phyloP scores from a whole-genome alignment of 2,329 filamentous ascomycete species.

The Aspergillus tanneri region DNA sequence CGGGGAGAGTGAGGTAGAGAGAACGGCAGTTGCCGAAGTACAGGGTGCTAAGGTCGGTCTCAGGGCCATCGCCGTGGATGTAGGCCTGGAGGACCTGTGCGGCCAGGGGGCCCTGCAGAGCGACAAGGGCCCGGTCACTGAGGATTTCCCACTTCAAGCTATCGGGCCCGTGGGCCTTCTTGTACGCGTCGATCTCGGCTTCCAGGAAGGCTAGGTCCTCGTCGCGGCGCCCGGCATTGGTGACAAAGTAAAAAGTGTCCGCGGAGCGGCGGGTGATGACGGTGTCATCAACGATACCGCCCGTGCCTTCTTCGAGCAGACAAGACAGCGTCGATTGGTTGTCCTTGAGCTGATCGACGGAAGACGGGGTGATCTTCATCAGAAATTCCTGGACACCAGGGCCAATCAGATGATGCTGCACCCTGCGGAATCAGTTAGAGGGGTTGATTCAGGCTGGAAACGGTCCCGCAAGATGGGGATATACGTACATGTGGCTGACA shows the following conservation, averaged over 20 bases:
- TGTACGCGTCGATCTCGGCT: conserved; percentile 64
- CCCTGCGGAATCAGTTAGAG: conserved; percentile 42
- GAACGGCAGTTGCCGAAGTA: conserved; percentile 78
- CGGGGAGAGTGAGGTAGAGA: conserved; percentile 61
- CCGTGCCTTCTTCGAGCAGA: conserved; percentile 73
- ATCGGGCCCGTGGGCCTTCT: conserved; percentile 51
- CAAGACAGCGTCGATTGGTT: conserved; percentile 81
- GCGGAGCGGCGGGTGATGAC: conserved; percentile 78
- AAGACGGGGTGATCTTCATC: conserved; percentile 77
- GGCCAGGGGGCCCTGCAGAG: conserved; percentile 82
- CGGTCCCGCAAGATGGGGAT: neutral
- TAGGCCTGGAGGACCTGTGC: conserved; percentile 66
- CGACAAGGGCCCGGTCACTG: conserved; percentile 73
- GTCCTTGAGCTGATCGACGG: conserved; percentile 61
- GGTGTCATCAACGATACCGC: conserved; percentile 93
- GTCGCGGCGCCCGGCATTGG: conserved; percentile 86
- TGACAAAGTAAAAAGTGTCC: conserved; percentile 85
- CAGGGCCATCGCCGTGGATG: conserved; percentile 53
- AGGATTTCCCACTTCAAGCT: conserved; percentile 69
- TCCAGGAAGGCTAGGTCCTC: conserved; percentile 81
- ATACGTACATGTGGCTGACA: conserved; percentile 86
- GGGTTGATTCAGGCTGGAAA: neutral
- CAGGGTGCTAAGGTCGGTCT: conserved; percentile 62
- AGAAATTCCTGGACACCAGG: conserved; percentile 78
- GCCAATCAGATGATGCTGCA: conserved; percentile 80